A percentile compares a stretch with the other conserved stretches of the same genome.
Conservation (phyloP, 2,329 filamentous ascomycete genomes). For the Byssothecium circinans region DNA sequence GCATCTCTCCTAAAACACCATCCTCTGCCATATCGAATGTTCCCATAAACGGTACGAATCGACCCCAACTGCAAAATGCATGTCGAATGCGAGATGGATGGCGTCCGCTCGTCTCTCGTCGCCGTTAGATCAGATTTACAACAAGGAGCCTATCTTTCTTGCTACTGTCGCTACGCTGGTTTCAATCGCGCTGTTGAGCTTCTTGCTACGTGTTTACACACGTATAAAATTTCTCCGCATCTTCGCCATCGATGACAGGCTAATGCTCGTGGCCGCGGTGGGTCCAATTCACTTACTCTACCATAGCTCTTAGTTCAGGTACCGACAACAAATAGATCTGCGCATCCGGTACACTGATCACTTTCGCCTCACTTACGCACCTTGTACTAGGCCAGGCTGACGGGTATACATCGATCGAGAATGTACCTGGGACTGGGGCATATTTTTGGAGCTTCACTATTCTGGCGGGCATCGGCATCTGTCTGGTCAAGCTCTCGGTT, state of each 20-base stretch:
- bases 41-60: conserved; percentile 12
- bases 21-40: conserved; percentile 14
- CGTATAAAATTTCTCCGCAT: conserved; percentile 50
- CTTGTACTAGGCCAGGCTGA: conserved; percentile 49
- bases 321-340: conserved; percentile 20
- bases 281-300: not conserved
- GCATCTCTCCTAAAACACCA: not conserved
- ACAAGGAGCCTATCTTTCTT: conserved; percentile 41
- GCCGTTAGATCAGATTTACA: conserved; percentile 32
- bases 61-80: conserved; percentile 18
- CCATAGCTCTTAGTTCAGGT: not conserved
- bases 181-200: conserved; percentile 45
- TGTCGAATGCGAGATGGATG: conserved; percentile 20
- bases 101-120: conserved; percentile 14
- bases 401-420: conserved; percentile 22
- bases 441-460: conserved; percentile 45
- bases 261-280: conserved; percentile 47
- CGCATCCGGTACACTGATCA: conserved; percentile 10
- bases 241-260: conserved; percentile 54
- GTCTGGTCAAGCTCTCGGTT: conserved; percentile 52
- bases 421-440: conserved; percentile 38
- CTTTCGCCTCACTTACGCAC: conserved; percentile 10
- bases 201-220: conserved; percentile 49
- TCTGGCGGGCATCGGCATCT: conserved; percentile 48
- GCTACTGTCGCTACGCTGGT: conserved; percentile 47